A percentile compares a stretch with the other conserved stretches of the same genome.
Evolutionary conservation across 2,329 filamentous ascomycete genomes (phyloP).

Genomic region (Apiospora malaysiana): DNA sequence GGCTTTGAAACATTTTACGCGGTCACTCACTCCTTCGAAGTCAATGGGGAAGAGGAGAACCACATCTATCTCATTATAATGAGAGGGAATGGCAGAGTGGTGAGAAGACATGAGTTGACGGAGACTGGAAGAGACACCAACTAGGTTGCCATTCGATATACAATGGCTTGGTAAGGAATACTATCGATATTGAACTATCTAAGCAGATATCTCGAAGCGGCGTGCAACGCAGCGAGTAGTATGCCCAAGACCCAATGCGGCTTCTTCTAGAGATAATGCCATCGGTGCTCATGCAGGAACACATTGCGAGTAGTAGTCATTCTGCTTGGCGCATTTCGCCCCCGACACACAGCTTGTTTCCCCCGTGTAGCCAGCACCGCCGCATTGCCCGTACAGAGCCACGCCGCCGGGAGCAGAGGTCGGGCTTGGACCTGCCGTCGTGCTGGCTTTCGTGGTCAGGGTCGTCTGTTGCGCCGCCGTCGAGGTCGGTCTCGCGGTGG

Average conservation of each 20-base stretch:
- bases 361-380: slow-evolving; percentile 12
- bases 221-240: neutral
- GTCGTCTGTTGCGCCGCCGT: slow-evolving; percentile 4
- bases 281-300: neutral
- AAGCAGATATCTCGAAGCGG: neutral
- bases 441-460: neutral
- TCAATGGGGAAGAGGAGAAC: slow-evolving; percentile 29
- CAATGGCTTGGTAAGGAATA: neutral
- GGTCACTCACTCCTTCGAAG: slow-evolving; percentile 32
- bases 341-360: neutral
- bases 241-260: neutral
- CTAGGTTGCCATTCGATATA: no score
- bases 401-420: neutral
- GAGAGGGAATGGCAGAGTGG: slow-evolving; percentile 28
- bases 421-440: neutral
- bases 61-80: slow-evolving; percentile 33
- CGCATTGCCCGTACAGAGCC: slow-evolving; percentile 17
- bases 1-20: slow-evolving; percentile 32
- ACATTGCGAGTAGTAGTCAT: slow-evolving; percentile 18
- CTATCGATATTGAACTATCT: neutral
- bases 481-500: neutral
- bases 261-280: neutral
- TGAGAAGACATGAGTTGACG: no score
- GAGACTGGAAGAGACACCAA: no score
- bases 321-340: slow-evolving; percentile 10